Evolutionary conservation across 2,329 filamentous ascomycete genomes (phyloP).

Genomic region (Cercospora zeina): DNA sequence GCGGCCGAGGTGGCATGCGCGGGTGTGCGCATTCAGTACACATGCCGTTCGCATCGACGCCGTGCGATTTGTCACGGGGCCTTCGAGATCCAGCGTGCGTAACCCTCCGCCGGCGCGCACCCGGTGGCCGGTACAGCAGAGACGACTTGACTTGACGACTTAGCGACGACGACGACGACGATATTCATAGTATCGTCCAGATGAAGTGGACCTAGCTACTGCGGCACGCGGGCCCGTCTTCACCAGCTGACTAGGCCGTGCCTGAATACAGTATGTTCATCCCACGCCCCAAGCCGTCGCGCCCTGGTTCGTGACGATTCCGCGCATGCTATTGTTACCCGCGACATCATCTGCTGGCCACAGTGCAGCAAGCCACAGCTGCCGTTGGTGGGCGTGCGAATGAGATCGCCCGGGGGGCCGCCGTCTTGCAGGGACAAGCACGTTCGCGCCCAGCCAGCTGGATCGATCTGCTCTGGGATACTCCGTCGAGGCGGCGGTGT

Average conservation of each 20-base stretch:
- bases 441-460: conserved; percentile 23
- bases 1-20: conserved; percentile 16
- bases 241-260: conserved; percentile 6
- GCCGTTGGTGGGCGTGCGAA: conserved; percentile 24
- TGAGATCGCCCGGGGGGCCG: conserved; percentile 23
- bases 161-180: background rate
- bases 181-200: conserved; percentile 20
- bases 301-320: conserved; percentile 17
- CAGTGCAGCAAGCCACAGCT: conserved; percentile 19
- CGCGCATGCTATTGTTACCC: conserved; percentile 2
- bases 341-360: conserved; percentile 12
- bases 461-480: conserved; percentile 25
- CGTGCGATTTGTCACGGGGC: conserved; percentile 28
- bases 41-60: conserved; percentile 30
- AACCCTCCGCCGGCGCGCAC: conserved; percentile 18
- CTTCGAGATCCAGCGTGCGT: conserved; percentile 3
- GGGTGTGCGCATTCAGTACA: conserved; percentile 23
- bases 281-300: conserved; percentile 6
- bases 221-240: conserved; percentile 13
- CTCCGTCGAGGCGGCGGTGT: conserved; percentile 18
- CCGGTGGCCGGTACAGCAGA: conserved; percentile 15
- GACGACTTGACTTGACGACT: no score
- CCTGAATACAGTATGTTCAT: background rate
- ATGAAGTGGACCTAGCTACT: conserved; percentile 18
- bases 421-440: conserved; percentile 23